phyloP scores from a whole-genome alignment of 75 land plant genomes.

The Pinus albicaulis region DNA sequence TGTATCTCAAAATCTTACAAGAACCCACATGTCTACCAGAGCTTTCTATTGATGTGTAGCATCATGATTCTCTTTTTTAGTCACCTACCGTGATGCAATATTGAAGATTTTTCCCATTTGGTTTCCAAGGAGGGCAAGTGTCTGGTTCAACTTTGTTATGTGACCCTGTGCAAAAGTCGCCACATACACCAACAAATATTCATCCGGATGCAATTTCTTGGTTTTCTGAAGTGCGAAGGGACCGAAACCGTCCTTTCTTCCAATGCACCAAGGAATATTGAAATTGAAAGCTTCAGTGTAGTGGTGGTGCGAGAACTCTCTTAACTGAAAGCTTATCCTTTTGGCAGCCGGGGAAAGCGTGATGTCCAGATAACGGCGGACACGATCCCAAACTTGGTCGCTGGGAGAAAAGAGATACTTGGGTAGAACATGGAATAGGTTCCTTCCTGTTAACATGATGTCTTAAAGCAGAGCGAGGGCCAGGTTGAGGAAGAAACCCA shows the following conservation, averaged over 20 bases:
- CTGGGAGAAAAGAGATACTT: slow-evolving; percentile 12
- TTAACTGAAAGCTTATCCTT: slow-evolving; percentile 17
- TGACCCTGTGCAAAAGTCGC: background rate
- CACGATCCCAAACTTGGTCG: slow-evolving; percentile 17
- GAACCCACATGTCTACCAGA: slow-evolving; percentile 55
- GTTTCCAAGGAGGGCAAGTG: background rate
- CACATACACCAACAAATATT: background rate
- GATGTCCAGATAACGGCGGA: background rate
- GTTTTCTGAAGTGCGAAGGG: background rate
- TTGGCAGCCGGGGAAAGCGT: slow-evolving; percentile 7
- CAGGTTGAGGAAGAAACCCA: slow-evolving; percentile 24
- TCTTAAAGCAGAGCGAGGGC: slow-evolving; percentile 21
- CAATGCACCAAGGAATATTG: slow-evolving; percentile 15
- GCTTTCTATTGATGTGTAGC: slow-evolving; percentile 20
- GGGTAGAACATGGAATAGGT: slow-evolving; percentile 21
- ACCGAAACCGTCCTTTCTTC: slow-evolving; percentile 7
- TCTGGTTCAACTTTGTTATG: background rate
- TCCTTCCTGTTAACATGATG: slow-evolving; percentile 15
- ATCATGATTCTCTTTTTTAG: slow-evolving; percentile 8
- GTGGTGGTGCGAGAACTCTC: slow-evolving; percentile 11
- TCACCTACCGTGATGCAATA: slow-evolving; percentile 12
- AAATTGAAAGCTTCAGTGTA: slow-evolving; percentile 20
- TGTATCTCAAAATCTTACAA: too few relatives aligned
- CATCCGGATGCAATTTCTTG: background rate
- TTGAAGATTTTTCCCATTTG: background rate